phyloP scores from a whole-genome alignment of 306 rosid species.

The Citrullus colocynthis region DNA sequence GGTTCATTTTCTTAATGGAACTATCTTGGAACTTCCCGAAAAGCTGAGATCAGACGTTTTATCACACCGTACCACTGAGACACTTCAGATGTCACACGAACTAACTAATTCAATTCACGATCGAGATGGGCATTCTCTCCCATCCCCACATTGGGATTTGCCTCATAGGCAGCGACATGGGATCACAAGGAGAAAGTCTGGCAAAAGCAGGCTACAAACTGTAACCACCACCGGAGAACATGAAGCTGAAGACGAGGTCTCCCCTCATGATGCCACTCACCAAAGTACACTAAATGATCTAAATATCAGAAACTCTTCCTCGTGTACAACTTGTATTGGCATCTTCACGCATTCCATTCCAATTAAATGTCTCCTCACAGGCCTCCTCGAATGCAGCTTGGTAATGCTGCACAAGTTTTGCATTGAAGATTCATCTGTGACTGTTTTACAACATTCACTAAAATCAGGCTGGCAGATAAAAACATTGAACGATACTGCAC shows the following conservation, averaged over 20 bases:
- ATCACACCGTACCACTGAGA: constrained; percentile 47
- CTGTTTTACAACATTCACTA: constrained; percentile 88
- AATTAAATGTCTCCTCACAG: constrained; percentile 81
- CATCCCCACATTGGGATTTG: constrained; percentile 49
- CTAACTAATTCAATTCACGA: constrained; percentile 51
- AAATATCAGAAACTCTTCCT: constrained; percentile 19
- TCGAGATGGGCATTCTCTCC: constrained; percentile 49
- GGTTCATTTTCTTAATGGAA: constrained; percentile 65
- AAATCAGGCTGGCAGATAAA: constrained; percentile 96
- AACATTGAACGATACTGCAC: constrained; percentile 75
- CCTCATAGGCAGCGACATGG: constrained; percentile 60
- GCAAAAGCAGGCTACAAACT: constrained; percentile 83
- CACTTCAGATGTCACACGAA: constrained; percentile 50
- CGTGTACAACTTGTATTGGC: constrained; percentile 48
- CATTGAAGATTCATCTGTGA: constrained; percentile 88
- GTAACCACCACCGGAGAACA: constrained; percentile 71
- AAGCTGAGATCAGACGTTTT: constrained; percentile 49
- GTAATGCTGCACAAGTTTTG: constrained; percentile 70
- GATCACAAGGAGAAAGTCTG: constrained; percentile 65
- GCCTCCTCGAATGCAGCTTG: constrained; percentile 85
- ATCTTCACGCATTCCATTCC: constrained; percentile 83
- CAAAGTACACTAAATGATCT: constrained; percentile 25
- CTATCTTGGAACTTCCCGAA: constrained; percentile 59
- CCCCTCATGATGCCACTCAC: constrained; percentile 47
- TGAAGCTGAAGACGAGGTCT: constrained; percentile 58